Evolutionary conservation across 2,329 filamentous ascomycete species (phyloP), one percentile per base, ranked within the genome.

Genomic region (Neopestalotiopsis rosae): DNA sequence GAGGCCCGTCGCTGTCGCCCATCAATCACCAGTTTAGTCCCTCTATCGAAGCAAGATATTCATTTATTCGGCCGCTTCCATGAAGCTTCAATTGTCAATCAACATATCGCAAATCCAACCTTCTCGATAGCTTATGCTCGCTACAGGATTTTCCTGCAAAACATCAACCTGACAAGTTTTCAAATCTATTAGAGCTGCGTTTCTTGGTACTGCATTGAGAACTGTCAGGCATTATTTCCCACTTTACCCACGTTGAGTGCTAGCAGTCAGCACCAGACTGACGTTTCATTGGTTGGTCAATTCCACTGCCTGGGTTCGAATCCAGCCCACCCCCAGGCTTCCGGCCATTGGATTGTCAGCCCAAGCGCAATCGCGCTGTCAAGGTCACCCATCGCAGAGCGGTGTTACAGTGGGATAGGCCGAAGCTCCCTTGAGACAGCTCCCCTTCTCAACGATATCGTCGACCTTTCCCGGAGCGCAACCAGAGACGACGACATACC

Each of bases 261-360:
- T 20, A 20, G 17, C 57, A 30, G 10, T 30, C 57, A 2, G 24
- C 24, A 30, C 59, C 59, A 62, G 28, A n/a, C 59, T 38, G 13
- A n/a, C 61, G 49, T 45, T 24, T 64, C 20, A 64, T 64, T 64
- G 38, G 38, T 12, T 20, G 20, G 9, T 45, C 38, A 52, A 13
- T 32, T 10, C 38, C 38, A 62, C 32, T 24, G 12, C 57, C 59
- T 34, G 40, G 24, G 59, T 30, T 62, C 59, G 32, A 42, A 28
- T 17, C 34, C 59, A 62, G 14, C 32, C 30, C 59, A 62, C 59
- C 59, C 59, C 59, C 34, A 62, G 59, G 59, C 59, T 62, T 62
- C 59, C 57, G 34, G 57, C 30, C 24, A 59, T 59, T 59, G 57
- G 30, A 59, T 10, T 59, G 57, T 28, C 13, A 59, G 24, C 57